Percentiles rank a stretch among this genome's conserved stretches.
These are phyloP conservation scores for Neonectria ditissima DNA, from an alignment of 2,329 filamentous ascomycete species.

Conservation along the genomic window DNA sequence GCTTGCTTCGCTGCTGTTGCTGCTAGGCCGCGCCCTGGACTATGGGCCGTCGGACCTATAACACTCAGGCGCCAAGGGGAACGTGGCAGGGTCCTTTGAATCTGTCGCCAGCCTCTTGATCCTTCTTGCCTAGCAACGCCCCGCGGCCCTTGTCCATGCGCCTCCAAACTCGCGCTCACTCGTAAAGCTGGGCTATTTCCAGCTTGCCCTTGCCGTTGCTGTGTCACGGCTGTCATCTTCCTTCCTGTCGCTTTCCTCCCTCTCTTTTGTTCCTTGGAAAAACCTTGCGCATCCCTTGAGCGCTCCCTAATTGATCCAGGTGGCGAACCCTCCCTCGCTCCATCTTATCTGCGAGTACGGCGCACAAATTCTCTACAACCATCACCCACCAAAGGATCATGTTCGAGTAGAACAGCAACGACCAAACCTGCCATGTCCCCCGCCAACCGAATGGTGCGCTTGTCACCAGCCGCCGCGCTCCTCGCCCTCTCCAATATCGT, in stretches of 20 bases:
- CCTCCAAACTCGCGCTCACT: conserved; percentile 12
- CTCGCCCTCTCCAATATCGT: conserved; percentile 51
- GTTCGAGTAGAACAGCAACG: conserved; percentile 40
- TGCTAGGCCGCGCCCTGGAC: neutral
- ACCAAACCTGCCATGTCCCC: conserved; percentile 40
- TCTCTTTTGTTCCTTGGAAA: conserved; percentile 25
- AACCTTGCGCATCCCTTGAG: neutral
- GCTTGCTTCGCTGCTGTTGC: neutral
- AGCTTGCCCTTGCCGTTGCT: conserved; percentile 20
- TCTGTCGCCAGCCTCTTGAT: conserved; percentile 6
- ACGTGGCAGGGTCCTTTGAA: conserved; percentile 19
- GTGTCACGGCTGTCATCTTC: conserved; percentile 36
- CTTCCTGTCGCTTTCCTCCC: conserved; percentile 9
- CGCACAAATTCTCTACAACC: conserved; percentile 16
- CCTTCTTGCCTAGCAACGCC: conserved; percentile 23
- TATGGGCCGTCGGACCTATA: conserved; percentile 15
- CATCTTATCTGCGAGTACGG: conserved; percentile 17
- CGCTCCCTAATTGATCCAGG: conserved; percentile 9
- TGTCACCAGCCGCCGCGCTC: conserved; percentile 51
- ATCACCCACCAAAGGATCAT: conserved; percentile 28
- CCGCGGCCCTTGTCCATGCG: conserved; percentile 11
- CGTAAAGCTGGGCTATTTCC: conserved; percentile 24
- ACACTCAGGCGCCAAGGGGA: neutral
- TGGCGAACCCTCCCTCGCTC: conserved; percentile 18
- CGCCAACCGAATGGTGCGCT: conserved; percentile 49